Base-by-base conservation (phyloP, 2,329 filamentous ascomycete genomes). In the Talaromyces sp. region DNA sequence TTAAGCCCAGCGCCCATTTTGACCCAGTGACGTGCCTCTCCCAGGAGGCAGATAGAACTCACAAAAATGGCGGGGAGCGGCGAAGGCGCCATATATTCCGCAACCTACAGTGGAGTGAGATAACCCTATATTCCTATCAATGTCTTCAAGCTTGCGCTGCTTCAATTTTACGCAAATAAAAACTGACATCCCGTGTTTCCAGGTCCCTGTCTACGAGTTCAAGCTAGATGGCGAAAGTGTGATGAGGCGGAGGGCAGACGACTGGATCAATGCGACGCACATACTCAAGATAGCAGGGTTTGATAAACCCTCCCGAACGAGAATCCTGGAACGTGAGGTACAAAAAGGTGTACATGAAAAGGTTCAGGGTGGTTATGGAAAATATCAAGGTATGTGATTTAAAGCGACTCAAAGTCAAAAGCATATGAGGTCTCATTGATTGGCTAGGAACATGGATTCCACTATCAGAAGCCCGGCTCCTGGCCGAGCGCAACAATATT, bases 231-330 rank as follows among this genome's bases (percentile, higher is more conserved):
- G 82, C 67, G 92, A 96, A 73, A 92, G 97, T 90, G 90, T 98
- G 66, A 99, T 99, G 95, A 89, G 95, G 75, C 87, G 95, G 57
- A 88, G 93, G 63, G 85, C 87, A 58, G 95, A 99, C 76, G 88
- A 98, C 77, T 99, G 93, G 92, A 95, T 99, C 79, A 99, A 99
- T 81, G 95, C 95, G n/a, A 99, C 95, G 59, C 95, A 99, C 73
- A 98, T 99, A 63, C 81, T 99, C 55, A 99, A 99, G 73, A 92
- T 96, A 47, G 95, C 95, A 65, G 93, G 93, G 60, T 96, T 96
- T 72, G 95, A 99, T 77, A 99, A 99, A 77, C 95, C 95, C 2
- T 92, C 93, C 13, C 85, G 95, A 73, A 99, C 95, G 47, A 86
- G 95, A 65, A 98, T 99, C 61, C 84, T 99, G 5, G 95, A 99